Base-by-base conservation (phyloP, 371 early-diverging fungal species). In the Blyttiomyces sp. region DNA sequence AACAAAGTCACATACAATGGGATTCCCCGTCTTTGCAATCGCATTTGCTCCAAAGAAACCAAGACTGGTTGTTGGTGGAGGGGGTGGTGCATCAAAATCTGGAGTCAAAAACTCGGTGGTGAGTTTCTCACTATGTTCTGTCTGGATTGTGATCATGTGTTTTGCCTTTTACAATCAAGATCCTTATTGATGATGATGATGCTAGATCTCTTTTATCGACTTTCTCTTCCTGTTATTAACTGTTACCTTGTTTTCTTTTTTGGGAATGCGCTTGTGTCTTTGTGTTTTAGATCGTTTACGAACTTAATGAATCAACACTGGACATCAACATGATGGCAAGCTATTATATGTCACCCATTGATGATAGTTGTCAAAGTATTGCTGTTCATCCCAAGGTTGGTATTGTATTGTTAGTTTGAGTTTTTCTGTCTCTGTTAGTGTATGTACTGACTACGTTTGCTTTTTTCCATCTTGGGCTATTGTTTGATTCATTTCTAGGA, bases 31-130 rank as follows among this genome's bases (percentile, higher is more conserved):
- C 27, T 76, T 69, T 56, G 61, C 71, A 31, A 49, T 73, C 23
- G 63, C 68, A 6, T 76, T 70, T 50, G 66, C 73, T 4, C 76
- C 76, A 34, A 63, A 63, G 34, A 66, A 71, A 52, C 56, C 60
- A 2, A 54, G 58, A 13, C 49, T 73, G 11, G 43, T 68, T 31
- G 61, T 74, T 4, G 78, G 72, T 19, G 77, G 77, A 19, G 74
- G 72, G 1, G 73, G 74, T n/a, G 74, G 75, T 4, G 63, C 73
- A 11, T 67, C 61, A 51, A 57, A 54, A 33, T 71, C 79, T 4
- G 79, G 79, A 9, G 68, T 78, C 63, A 73, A 69, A 65, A 78
- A 78, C 59, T 67, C 75, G 21, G 64, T 75, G 59, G 77, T 74
- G 48, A 28, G 64, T 54, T 35, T 39, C 24, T 21, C 24, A 24